phyloP scores from a whole-genome alignment of 2,329 filamentous ascomycete genomes.

The Fusarium tuaranense region DNA sequence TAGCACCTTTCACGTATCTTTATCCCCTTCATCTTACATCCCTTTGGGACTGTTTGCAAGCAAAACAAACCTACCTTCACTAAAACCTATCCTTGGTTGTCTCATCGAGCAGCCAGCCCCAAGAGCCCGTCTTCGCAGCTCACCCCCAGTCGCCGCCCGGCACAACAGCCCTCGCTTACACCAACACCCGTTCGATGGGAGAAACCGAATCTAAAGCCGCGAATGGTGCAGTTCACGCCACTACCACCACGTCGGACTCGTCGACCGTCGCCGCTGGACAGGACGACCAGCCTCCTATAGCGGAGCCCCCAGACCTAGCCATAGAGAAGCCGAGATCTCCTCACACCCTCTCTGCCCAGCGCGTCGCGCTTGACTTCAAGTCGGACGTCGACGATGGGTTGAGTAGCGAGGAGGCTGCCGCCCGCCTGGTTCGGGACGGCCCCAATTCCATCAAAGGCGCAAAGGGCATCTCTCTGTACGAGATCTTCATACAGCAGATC shows the following conservation, averaged over 20 bases:
- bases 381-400: slow-evolving; percentile 69
- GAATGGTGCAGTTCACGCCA: slow-evolving; percentile 57
- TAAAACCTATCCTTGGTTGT: slow-evolving; percentile 24
- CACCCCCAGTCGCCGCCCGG: slow-evolving; percentile 4
- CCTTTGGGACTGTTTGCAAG: slow-evolving; percentile 9
- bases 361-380: slow-evolving; percentile 52
- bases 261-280: slow-evolving; percentile 48
- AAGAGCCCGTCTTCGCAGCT: slow-evolving; percentile 8
- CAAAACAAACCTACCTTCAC: slow-evolving; percentile 1
- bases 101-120: slow-evolving; percentile 16
- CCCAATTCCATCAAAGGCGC: slow-evolving; percentile 78
- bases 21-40: slow-evolving; percentile 13
- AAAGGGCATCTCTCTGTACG: slow-evolving; percentile 78
- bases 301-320: slow-evolving; percentile 50
- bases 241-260: slow-evolving; percentile 51
- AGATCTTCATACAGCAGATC: slow-evolving; percentile 81
- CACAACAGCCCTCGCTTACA: slow-evolving; percentile 30
- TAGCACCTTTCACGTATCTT: slow-evolving; percentile 37
- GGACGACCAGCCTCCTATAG: slow-evolving; percentile 56
- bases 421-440: slow-evolving; percentile 74
- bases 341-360: slow-evolving; percentile 52
- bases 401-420: slow-evolving; percentile 70
- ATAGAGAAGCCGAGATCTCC: slow-evolving; percentile 52
- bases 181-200: slow-evolving; percentile 56
- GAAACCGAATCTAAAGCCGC: slow-evolving; percentile 52